Base-by-base conservation (phyloP, 352 stramenopile genomes). In the Elongisporangium prolatum region DNA sequence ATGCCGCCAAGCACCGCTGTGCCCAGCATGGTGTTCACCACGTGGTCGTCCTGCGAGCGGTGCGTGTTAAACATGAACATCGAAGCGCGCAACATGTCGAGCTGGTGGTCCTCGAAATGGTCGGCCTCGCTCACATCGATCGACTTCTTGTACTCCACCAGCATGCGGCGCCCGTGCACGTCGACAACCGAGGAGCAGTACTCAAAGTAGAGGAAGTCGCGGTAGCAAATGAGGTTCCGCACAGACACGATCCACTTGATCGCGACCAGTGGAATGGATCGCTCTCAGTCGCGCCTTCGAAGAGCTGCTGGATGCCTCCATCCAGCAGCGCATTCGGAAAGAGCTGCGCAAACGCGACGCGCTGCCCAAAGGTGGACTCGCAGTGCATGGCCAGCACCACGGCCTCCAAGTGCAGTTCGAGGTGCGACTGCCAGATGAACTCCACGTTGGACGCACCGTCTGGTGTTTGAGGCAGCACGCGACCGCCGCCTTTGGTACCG, bases 361-460 rank as follows among this genome's bases (percentile, higher is more conserved):
- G 34, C 34, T 44, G 34, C 34, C 17, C 10, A 2, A 17, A 2
- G 34, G 34, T 44, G 10, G 34, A 44, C 10, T 44, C 34, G 11
- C 34, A 44, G 11, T 44, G 34, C 34, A 44, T 44, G 34, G 7
- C 34, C 34, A 44, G 34, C 34, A 44, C 34, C 34, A 44, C 34
- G 4, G 34, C 34, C 34, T 44, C 34, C 34, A 44, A 11, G 34
- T 44, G 34, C 4, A 44, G 34, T 13, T 44, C 17, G 10, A 44
- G 34, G 10, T 44, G 34, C 10, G 34, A 16, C 34, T 44, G 34
- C 34, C 34, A 44, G 34, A 44, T 65, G 28, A 82, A 68, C 34
- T 71, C 62, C 48, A 71, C 54, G 57, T 71, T 77, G 60, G 71
- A 60, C 38, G 52, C 48, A 18, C 55, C 44, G 21, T 61, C 56